Conservation (phyloP, 2,329 filamentous ascomycete species). For the Neonectria punicea region DNA sequence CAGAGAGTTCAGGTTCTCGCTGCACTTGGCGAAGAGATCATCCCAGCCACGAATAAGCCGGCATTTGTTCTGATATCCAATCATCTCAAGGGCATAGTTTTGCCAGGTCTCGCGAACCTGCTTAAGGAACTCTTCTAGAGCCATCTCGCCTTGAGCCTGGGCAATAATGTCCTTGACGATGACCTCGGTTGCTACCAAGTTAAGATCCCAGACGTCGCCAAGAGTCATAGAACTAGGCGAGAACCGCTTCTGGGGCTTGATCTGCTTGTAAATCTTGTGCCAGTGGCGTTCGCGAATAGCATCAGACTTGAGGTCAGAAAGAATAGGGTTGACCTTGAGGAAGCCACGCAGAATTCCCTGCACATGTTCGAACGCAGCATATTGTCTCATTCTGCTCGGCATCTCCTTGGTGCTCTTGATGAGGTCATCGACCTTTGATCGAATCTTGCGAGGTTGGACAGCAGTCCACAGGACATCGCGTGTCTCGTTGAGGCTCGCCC, state of each 20-base stretch:
- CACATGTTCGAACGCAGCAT: slow-evolving; percentile 99
- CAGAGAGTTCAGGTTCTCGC: slow-evolving; percentile 95
- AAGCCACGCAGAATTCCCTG: slow-evolving; percentile 89
- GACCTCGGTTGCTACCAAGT: slow-evolving; percentile 85
- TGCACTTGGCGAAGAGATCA: slow-evolving; percentile 97
- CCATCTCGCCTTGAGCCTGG: slow-evolving; percentile 98
- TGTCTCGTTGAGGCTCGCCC: slow-evolving; percentile 94
- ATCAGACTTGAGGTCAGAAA: slow-evolving; percentile 94
- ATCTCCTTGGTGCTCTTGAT: slow-evolving; percentile 99
- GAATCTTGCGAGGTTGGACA: slow-evolving; percentile 92
- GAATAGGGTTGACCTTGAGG: slow-evolving; percentile 88
- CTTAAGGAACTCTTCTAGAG: slow-evolving; percentile 95
- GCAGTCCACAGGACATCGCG: slow-evolving; percentile 94
- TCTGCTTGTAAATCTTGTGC: slow-evolving; percentile 96
- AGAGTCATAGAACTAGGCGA: slow-evolving; percentile 94
- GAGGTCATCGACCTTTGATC: slow-evolving; percentile 86
- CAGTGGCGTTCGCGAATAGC: slow-evolving; percentile 96
- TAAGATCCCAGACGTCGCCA: slow-evolving; percentile 98
- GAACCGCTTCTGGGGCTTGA: slow-evolving; percentile 93
- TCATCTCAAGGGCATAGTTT: slow-evolving; percentile 91
- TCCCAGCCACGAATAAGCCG: slow-evolving; percentile 98
- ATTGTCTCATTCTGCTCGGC: slow-evolving; percentile 98
- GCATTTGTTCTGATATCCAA: slow-evolving; percentile 98
- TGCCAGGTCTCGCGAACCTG: slow-evolving; percentile 98
- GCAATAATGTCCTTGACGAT: slow-evolving; percentile 93